These are phyloP conservation scores for Terfezia claveryi DNA, from an alignment of 495 filamentous ascomycete genomes.

Conservation along the genomic window DNA sequence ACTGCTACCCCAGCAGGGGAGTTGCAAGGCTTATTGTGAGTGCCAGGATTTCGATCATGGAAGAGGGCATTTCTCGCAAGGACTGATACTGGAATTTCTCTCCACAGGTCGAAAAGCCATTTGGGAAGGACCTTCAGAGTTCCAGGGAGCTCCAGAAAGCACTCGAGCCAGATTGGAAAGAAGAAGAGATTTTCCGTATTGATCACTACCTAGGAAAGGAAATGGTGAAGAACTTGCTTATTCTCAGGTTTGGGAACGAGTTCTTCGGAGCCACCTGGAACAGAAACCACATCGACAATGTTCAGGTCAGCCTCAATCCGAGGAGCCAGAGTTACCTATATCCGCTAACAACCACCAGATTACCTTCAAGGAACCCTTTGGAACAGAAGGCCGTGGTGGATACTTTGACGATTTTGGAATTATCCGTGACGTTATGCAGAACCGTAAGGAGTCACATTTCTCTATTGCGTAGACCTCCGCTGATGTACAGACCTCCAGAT, in stretches of 20 bases:
- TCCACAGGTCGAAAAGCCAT: conserved; percentile 87
- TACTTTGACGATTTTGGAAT: conserved; percentile 99
- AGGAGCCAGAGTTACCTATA: background rate
- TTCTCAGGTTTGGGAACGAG: conserved; percentile 94
- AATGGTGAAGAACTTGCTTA: conserved; percentile 99
- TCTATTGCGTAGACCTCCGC: no score
- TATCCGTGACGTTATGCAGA: conserved; percentile 96
- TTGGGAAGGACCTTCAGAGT: conserved; percentile 87
- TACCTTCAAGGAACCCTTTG: conserved; percentile 98
- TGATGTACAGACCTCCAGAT: conserved; percentile 25
- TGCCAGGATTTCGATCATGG: background rate
- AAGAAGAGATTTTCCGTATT: conserved; percentile 98
- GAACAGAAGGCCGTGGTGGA: conserved; percentile 94
- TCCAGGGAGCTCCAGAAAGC: conserved; percentile 90
- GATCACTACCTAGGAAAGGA: conserved; percentile 99
- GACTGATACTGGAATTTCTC: background rate
- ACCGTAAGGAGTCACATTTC: conserved; percentile 25
- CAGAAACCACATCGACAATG: conserved; percentile 97
- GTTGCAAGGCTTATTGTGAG: conserved; percentile 84
- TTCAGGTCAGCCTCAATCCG: conserved; percentile 29
- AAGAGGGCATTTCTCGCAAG: conserved; percentile 3
- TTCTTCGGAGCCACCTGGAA: conserved; percentile 99
- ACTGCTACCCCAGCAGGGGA: conserved; percentile 77
- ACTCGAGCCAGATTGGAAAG: conserved; percentile 92
- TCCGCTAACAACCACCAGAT: conserved; percentile 31